Evolutionary conservation across 2,329 filamentous ascomycete genomes (phyloP).

Genomic region (Colletotrichum spaethianum): DNA sequence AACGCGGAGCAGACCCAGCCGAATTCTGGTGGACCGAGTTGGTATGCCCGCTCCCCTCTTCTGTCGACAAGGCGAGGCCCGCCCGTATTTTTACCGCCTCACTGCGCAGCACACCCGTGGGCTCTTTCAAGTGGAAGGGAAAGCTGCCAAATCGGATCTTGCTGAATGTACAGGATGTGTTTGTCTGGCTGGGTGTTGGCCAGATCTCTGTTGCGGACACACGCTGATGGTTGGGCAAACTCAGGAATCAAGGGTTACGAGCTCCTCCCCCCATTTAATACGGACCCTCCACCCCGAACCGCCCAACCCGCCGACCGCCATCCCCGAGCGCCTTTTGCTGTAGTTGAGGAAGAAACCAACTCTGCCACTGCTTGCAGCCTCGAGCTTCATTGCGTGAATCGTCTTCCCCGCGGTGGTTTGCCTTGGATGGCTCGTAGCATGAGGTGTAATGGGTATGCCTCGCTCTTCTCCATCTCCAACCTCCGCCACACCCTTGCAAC

Average conservation of each 20-base stretch:
- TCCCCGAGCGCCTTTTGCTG: not conserved
- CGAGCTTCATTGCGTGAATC: slow-evolving; percentile 27
- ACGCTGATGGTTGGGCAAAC: slow-evolving; percentile 39
- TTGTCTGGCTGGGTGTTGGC: slow-evolving; percentile 11
- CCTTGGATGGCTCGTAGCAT: slow-evolving; percentile 43
- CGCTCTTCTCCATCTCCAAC: slow-evolving; percentile 43
- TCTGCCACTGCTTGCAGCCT: slow-evolving; percentile 8
- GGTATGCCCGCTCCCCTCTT: slow-evolving; percentile 40
- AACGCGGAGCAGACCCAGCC: slow-evolving; percentile 35
- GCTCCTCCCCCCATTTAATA: slow-evolving; percentile 30
- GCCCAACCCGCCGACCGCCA: slow-evolving; percentile 18
- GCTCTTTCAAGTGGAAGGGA: slow-evolving; percentile 2
- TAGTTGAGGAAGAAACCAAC: not conserved
- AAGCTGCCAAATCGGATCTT: not conserved
- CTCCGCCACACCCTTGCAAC: slow-evolving; percentile 50
- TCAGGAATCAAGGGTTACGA: slow-evolving; percentile 40
- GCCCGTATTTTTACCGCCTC: slow-evolving; percentile 16
- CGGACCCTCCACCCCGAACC: slow-evolving; percentile 23
- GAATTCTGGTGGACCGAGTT: slow-evolving; percentile 40
- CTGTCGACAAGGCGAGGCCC: slow-evolving; percentile 23
- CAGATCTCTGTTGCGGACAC: slow-evolving; percentile 25
- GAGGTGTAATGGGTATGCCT: slow-evolving; percentile 61
- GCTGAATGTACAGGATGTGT: slow-evolving; percentile 9
- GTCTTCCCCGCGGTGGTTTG: slow-evolving; percentile 18
- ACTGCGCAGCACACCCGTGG: slow-evolving; percentile 16